Evolutionary conservation across 2,329 filamentous ascomycete genomes (phyloP).

Genomic region (Drechslerella coelobrocha): DNA sequence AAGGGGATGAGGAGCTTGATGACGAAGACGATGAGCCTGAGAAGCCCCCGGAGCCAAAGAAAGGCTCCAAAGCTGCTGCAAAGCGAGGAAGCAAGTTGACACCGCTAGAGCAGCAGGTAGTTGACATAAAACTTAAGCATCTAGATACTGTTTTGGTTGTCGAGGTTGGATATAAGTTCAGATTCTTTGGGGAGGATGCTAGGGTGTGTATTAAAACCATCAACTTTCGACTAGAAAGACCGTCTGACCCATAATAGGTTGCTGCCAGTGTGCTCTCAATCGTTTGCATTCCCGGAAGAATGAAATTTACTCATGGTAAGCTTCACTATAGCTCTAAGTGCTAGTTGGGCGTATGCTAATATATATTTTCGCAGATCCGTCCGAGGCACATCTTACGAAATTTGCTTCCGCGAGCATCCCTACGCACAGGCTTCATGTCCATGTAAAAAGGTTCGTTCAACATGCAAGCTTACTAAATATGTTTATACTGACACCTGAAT

Average conservation of each 20-base stretch:
- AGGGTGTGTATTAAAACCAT: conserved; percentile 61
- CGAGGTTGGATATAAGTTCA: conserved; percentile 97
- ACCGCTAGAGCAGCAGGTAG: conserved; percentile 88
- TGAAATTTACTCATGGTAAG: conserved; percentile 78
- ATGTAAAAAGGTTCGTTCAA: conserved; percentile 73
- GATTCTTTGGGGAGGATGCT: conserved; percentile 95
- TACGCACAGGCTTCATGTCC: conserved; percentile 86
- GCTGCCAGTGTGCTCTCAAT: conserved; percentile 92
- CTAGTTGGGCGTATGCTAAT: background rate
- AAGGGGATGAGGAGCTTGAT: conserved; percentile 60
- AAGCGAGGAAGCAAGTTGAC: conserved; percentile 85
- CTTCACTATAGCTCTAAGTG: background rate
- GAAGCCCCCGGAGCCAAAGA: conserved; percentile 60
- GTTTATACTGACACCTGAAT: conserved; percentile 5
- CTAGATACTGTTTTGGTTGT: conserved; percentile 88
- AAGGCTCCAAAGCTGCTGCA: conserved; percentile 59
- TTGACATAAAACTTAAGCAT: conserved; percentile 91
- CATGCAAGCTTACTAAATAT: too few relatives aligned
- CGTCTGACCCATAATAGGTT: background rate
- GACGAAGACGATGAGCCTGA: conserved; percentile 61
- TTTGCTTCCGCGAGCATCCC: conserved; percentile 97
- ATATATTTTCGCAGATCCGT: conserved; percentile 66
- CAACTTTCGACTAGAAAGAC: background rate
- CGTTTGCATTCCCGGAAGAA: conserved; percentile 94
- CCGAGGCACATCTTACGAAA: conserved; percentile 86